Evolutionary conservation across 1,139 yeast genomes (phyloP), one percentile per base, ranked within the genome.

Genomic region (Pichiaceae sp.): DNA sequence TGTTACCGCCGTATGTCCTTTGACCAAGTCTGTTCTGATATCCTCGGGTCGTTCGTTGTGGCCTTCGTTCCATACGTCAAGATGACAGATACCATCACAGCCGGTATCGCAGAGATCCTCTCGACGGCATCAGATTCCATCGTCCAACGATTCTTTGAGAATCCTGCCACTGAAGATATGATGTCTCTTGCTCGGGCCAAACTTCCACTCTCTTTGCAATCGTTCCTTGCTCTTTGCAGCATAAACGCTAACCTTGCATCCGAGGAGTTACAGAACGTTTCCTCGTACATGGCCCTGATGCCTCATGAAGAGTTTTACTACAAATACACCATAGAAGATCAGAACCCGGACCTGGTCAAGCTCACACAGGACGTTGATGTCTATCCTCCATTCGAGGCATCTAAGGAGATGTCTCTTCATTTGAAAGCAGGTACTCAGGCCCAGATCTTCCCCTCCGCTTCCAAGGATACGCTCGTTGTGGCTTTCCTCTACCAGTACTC

Each of bases 401-500:
- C 59, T 29, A 65, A 66, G 32, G 71, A 66, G 42, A 47, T 73
- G 17, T 66, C 77, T 1, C 53, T 74, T 36, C 46, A 66, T 8
- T 56, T 74, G 35, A 54, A 58, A 15, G 54, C 53, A n/a, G 78
- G 80, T 3, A 81, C 95, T 0, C 72, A 68, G 41, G 96, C 91
- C 3, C 80, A 79, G 46, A 59, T 84, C 1, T 57, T 85, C 24
- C 75, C 84, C 1, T 58, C 74, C 2, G 51, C 64, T 2, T 37
- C 4, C 25, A 38, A 12, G 24, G 31, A 37, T 28, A 15, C 38
- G 20, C 16, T 77, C 4, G 66, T 84, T 30, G 81, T 82, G 1
- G 70, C 86, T 23, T 87, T 91, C 62, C 62, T 80, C 31, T 75
- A 81, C 54, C 68, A 71, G 4, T 86, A 78, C 52, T 83, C 78